These are phyloP conservation scores for Perkinsus olseni DNA, from an alignment of 169 alveolate species.

Conservation along the genomic window DNA sequence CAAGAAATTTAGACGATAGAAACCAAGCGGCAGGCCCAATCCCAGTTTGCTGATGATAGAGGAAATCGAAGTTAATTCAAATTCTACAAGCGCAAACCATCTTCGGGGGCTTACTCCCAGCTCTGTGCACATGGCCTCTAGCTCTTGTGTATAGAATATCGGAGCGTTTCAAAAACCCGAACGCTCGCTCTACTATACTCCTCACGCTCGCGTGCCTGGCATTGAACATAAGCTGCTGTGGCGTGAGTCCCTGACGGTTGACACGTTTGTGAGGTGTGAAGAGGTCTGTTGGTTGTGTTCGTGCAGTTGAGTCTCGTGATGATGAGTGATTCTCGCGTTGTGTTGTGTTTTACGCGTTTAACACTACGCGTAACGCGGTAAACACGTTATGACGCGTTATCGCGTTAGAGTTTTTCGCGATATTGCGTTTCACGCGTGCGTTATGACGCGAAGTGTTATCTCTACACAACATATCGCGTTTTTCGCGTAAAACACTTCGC, in stretches of 20 bases:
- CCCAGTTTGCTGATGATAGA: background rate
- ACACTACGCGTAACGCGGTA: background rate
- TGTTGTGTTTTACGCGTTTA: background rate
- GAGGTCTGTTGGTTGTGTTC: background rate
- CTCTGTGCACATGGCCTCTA: background rate
- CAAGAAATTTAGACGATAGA: background rate
- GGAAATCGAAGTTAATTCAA: background rate
- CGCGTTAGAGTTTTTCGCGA: background rate
- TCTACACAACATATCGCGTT: background rate
- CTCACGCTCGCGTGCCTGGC: background rate
- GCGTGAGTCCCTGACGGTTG: background rate
- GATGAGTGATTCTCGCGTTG: background rate
- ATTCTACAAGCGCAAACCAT: background rate
- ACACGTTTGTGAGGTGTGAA: background rate
- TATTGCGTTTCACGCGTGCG: background rate
- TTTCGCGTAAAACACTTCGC: background rate
- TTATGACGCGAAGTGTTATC: background rate
- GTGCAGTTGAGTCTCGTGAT: background rate
- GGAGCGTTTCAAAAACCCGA: too few relatives aligned
- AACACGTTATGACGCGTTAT: background rate
- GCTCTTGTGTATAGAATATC: too few relatives aligned
- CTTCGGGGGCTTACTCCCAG: background rate
- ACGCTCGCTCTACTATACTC: background rate
- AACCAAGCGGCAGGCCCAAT: background rate
- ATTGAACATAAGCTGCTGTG: background rate